Evolutionary conservation across 768 basidiomycete genomes (phyloP), one percentile per base, ranked within the genome.

Genomic region (Boletus vermiculosoides): DNA sequence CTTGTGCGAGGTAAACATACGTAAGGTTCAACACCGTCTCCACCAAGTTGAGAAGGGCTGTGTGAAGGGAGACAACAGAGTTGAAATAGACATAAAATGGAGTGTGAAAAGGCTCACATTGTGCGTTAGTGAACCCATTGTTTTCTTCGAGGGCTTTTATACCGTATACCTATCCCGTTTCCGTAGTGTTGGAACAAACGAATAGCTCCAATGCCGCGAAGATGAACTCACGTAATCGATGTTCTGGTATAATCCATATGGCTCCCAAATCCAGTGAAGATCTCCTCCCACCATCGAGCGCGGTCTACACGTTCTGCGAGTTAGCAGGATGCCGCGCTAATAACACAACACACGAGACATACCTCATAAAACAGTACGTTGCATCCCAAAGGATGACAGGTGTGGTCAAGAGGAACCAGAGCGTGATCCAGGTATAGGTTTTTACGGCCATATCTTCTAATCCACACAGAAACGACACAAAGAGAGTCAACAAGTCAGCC

Each of bases 251-350:
- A 89, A 57, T 25, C 78, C 80, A 66, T 95, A 95, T 2, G 92
- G 92, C 56, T 80, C 76, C 94, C 93, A 96, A 44, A 95, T 81
- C 93, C 92, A 95, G 63, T 94, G 89, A 45, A 94, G 77, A 71
- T 94, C 92, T 3, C 94, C 94, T 1, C 90, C 92, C 61, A 75
- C 76, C 86, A 94, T 90, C 4, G 92, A 94, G 22, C 92, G 82
- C 20, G 93, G 93, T 37, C 92, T 92, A 57, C n/a, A 40, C 1
- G 15, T 36, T 52, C 10, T 6, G 7, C 15, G 20, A 58, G 16
- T 7, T 16, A 3, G 45, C 50, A 47, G 56, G 52, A 8, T 13
- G 13, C 23, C 1, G 4, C 20, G 18, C 10, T 7, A 2, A n/a
- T 5, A 37, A 25, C 5, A 31, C 18, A 15, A 13, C 13, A 30